Evolutionary conservation across 495 filamentous ascomycete genomes (phyloP).

Genomic region (Talaromyces proteolyticus): DNA sequence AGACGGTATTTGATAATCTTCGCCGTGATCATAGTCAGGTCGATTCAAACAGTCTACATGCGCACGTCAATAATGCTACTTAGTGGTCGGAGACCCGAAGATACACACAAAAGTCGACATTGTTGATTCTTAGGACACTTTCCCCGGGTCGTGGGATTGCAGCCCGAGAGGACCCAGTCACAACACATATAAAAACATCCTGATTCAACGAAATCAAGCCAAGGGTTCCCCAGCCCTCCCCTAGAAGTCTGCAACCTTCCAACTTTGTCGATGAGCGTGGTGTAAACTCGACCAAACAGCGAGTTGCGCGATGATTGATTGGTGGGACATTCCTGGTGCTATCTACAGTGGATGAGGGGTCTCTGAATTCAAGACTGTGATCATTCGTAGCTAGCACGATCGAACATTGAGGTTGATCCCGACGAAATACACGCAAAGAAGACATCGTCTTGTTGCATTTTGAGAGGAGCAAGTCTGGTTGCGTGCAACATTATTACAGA

Average conservation of each 20-base stretch:
- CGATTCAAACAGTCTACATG: slow-evolving; percentile 73
- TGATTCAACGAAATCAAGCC: slow-evolving; percentile 79
- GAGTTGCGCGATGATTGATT: slow-evolving; percentile 30
- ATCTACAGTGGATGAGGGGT: slow-evolving; percentile 49
- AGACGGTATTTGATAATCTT: slow-evolving; percentile 56
- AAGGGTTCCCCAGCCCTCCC: slow-evolving; percentile 80
- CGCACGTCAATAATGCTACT: slow-evolving; percentile 4
- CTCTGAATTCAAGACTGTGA: slow-evolving; percentile 76
- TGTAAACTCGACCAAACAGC: slow-evolving; percentile 86
- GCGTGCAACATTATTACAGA: not conserved
- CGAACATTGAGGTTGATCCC: slow-evolving; percentile 73
- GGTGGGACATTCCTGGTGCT: slow-evolving; percentile 40
- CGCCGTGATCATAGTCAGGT: slow-evolving; percentile 68
- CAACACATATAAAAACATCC: slow-evolving; percentile 91
- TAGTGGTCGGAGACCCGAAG: not conserved
- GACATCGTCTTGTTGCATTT: slow-evolving; percentile 23
- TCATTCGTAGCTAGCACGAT: slow-evolving; percentile 75
- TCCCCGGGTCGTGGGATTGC: slow-evolving; percentile 83
- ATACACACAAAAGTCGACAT: slow-evolving; percentile 75
- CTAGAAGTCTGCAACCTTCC: slow-evolving; percentile 65
- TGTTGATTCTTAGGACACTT: slow-evolving; percentile 77
- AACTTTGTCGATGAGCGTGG: slow-evolving; percentile 59
- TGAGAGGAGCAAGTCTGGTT: too few species aligned
- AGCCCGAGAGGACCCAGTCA: slow-evolving; percentile 69
- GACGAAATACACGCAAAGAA: slow-evolving; percentile 32